These are phyloP conservation scores for Malus fusca DNA, from an alignment of 306 rosid genomes.

Conservation along the genomic window DNA sequence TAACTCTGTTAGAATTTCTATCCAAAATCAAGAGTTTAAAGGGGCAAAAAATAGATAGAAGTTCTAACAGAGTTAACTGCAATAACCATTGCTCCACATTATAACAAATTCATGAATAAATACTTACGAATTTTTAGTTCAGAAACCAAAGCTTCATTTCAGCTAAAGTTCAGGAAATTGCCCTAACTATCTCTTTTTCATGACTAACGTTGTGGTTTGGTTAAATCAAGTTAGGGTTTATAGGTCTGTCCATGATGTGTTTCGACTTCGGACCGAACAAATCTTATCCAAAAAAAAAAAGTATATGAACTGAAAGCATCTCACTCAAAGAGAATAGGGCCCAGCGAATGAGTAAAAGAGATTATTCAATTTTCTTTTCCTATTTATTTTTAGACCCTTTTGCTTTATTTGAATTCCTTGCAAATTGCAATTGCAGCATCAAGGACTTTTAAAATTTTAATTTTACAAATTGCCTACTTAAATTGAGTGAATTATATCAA, in stretches of 20 bases:
- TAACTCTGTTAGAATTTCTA: too few relatives aligned
- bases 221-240: too few relatives aligned
- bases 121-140: too few relatives aligned
- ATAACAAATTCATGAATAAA: too few relatives aligned
- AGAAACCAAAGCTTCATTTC: too few relatives aligned
- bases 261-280: background rate
- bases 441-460: background rate
- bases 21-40: too few relatives aligned
- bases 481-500: too few relatives aligned
- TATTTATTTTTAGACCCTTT: conserved; percentile 10
- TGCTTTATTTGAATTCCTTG: background rate
- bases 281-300: background rate
- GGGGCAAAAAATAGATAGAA: too few relatives aligned
- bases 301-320: background rate
- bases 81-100: too few relatives aligned
- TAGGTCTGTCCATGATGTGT: background rate
- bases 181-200: too few relatives aligned
- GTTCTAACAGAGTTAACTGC: too few relatives aligned
- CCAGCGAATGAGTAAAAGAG: conserved; percentile 3
- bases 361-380: conserved; percentile 12
- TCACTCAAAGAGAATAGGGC: background rate
- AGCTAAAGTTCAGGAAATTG: too few relatives aligned
- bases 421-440: background rate
- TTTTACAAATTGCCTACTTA: background rate
- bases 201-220: background rate